These are phyloP conservation scores for Lyophyllum semitale DNA, from an alignment of 768 basidiomycete genomes.

Conservation along the genomic window DNA sequence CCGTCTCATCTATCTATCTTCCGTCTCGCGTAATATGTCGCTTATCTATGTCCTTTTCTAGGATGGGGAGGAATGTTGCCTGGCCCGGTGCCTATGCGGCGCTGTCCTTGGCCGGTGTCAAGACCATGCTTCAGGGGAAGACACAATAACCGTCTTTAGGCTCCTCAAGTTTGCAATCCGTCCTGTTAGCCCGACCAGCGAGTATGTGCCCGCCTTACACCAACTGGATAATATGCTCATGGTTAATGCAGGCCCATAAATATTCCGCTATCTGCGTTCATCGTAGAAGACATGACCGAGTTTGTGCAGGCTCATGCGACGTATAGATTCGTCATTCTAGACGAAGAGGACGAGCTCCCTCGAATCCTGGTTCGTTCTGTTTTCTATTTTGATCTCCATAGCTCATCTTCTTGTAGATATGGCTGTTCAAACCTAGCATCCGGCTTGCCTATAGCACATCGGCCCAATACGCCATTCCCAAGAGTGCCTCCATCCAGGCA, in stretches of 20 bases:
- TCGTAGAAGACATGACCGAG: conserved; percentile 90
- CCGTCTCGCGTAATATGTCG: conserved; percentile 12
- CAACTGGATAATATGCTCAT: conserved; percentile 1
- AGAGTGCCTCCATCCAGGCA: conserved; percentile 60
- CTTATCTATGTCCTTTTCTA: conserved; percentile 25
- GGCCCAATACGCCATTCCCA: conserved; percentile 56
- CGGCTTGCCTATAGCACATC: conserved; percentile 71
- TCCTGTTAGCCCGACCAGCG: conserved; percentile 58
- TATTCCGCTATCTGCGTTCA: conserved; percentile 81
- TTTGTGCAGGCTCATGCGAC: conserved; percentile 90
- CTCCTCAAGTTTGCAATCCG: conserved; percentile 85
- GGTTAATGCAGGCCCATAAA: conserved; percentile 36
- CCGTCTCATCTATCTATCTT: conserved; percentile 16
- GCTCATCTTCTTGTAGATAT: conserved; percentile 56
- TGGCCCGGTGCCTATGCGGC: conserved; percentile 81
- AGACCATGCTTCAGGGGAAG: conserved; percentile 39
- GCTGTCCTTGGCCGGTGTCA: conserved; percentile 75
- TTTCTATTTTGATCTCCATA: neutral
- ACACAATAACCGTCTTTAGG: conserved; percentile 53
- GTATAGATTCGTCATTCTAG: conserved; percentile 86
- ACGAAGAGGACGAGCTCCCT: conserved; percentile 83
- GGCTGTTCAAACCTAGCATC: conserved; percentile 93
- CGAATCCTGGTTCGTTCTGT: conserved; percentile 69
- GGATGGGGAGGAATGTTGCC: conserved; percentile 64
- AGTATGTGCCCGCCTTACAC: conserved; percentile 50